Percentiles rank a stretch among this genome's conserved stretches.
phyloP scores from a whole-genome alignment of 352 stramenopile species.

The Peronospora belbahrii region DNA sequence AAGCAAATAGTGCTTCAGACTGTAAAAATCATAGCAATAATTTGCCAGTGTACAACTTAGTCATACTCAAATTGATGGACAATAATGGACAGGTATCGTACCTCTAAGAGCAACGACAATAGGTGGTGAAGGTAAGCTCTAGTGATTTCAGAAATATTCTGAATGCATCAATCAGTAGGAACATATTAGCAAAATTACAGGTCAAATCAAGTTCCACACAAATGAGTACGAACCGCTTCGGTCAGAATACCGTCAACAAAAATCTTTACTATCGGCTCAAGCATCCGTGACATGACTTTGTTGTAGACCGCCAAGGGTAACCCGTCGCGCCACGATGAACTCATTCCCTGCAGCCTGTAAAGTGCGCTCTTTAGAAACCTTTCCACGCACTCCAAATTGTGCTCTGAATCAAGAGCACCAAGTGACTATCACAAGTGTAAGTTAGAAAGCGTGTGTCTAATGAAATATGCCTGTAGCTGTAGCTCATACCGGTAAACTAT shows the following conservation, averaged over 20 bases:
- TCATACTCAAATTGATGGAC: not conserved
- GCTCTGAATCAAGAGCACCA: constrained; percentile 31
- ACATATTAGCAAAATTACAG: constrained; percentile 1
- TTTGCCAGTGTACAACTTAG: not conserved
- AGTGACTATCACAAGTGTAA: constrained; percentile 25
- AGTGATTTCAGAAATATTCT: constrained; percentile 47
- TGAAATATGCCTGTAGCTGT: not conserved
- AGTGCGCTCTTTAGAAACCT: constrained; percentile 46
- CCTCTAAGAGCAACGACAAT: constrained; percentile 42
- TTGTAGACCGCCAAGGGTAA: constrained; percentile 46
- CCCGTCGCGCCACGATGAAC: constrained; percentile 55
- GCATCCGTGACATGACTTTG: constrained; percentile 39
- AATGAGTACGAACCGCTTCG: constrained; percentile 29
- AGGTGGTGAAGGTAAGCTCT: constrained; percentile 39
- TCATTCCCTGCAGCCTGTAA: constrained; percentile 62
- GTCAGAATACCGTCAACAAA: constrained; percentile 48
- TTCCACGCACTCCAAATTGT: constrained; percentile 34
- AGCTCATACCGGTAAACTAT: constrained; percentile 36
- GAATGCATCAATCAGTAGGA: constrained; percentile 1
- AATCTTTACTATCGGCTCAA: constrained; percentile 47
- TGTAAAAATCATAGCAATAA: constrained; percentile 5
- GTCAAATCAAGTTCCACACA: not conserved
- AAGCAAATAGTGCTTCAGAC: constrained; percentile 45
- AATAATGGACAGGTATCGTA: constrained; percentile 9
- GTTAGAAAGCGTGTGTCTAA: constrained; percentile 1